A percentile compares a stretch with the other conserved stretches of the same genome.
Evolutionary conservation across 805 yeast genomes (phyloP).

Genomic region (Yamadazyma kitorensis): DNA sequence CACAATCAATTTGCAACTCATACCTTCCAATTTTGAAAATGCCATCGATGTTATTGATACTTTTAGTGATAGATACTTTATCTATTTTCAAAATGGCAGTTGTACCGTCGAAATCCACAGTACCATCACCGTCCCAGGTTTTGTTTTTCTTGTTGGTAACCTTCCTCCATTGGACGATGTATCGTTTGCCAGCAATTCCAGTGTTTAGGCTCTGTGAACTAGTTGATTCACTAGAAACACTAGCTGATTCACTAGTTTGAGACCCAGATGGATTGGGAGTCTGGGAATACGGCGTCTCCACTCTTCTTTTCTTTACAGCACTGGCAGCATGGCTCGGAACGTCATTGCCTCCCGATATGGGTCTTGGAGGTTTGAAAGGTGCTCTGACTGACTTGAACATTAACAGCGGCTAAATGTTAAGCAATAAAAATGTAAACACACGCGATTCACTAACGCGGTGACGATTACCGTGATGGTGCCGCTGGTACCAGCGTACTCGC

Average conservation of each 20-base stretch:
- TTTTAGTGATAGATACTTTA: conserved; percentile 19
- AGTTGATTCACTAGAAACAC: no score
- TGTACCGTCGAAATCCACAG: conserved; percentile 31
- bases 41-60: conserved; percentile 9
- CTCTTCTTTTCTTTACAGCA: not conserved
- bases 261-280: conserved; percentile 1
- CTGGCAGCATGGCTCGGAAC: not conserved
- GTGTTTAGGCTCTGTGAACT: no score
- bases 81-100: conserved; percentile 26
- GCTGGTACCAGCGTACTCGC: no score
- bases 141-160: conserved; percentile 74
- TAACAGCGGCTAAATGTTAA: no score
- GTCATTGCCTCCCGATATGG: conserved; percentile 3
- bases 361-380: conserved; percentile 54
- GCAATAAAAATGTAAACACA: no score
- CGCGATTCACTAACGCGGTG: no score
- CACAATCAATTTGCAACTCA: conserved; percentile 63
- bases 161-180: conserved; percentile 64
- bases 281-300: not conserved
- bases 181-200: conserved; percentile 12
- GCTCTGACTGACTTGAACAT: conserved; percentile 25
- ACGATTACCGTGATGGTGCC: no score
- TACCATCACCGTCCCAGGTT: conserved; percentile 95
- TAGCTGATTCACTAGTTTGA: no score
- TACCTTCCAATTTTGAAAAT: conserved; percentile 43